Evolutionary conservation across 495 filamentous ascomycete species (phyloP).

Genomic region (Daldinia concentrica): DNA sequence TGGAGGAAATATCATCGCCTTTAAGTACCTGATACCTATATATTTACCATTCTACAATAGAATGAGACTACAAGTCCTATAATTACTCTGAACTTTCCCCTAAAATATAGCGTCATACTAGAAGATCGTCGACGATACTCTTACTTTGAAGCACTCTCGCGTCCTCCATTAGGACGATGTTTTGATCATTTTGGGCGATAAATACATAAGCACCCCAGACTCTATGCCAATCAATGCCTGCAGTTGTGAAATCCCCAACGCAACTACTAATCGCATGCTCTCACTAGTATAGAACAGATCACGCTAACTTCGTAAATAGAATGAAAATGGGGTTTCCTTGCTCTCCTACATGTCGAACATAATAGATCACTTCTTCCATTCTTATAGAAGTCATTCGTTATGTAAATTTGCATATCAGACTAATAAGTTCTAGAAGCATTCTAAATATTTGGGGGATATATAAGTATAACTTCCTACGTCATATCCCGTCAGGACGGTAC

Average conservation of each 20-base stretch:
- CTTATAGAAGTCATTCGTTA: too few species aligned
- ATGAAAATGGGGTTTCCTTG: too few species aligned
- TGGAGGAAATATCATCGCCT: too few species aligned
- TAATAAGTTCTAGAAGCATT: not conserved
- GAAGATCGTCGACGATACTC: not conserved
- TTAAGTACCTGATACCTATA: too few species aligned
- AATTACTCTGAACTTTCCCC: not conserved
- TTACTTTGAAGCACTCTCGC: not conserved
- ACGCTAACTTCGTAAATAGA: too few species aligned
- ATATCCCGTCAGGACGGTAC: not conserved
- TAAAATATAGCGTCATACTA: not conserved
- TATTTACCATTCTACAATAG: not conserved
- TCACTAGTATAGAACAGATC: too few species aligned
- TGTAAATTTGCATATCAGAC: too few species aligned
- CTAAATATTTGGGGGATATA: not conserved
- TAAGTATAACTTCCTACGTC: constrained; percentile 3
- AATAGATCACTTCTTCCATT: too few species aligned
- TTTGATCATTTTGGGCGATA: not conserved
- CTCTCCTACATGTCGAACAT: too few species aligned
- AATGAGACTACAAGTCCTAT: not conserved
- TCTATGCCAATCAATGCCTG: not conserved
- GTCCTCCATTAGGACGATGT: not conserved
- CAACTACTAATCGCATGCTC: too few species aligned
- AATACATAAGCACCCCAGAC: not conserved
- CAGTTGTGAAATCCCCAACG: too few species aligned